Evolutionary conservation across 164 flowering plant species (phyloP), one percentile per base, ranked within the genome.

Genomic region (Vitis rotundifolia): DNA sequence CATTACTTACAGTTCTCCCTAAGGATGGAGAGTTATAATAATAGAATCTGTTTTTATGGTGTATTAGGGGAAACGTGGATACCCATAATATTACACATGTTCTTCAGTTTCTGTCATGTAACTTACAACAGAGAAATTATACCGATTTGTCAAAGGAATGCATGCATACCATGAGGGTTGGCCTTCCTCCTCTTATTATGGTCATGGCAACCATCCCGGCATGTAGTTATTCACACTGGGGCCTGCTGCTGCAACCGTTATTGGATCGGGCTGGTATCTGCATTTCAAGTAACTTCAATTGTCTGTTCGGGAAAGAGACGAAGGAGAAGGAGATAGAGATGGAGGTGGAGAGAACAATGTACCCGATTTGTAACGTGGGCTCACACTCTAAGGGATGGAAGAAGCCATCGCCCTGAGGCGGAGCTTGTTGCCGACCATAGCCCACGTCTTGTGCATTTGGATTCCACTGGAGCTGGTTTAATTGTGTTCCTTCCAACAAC

Each of bases 141-240:
- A 37, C 6, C 7, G 0, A 37, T 37, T 3, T 37, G 44, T 37
- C 44, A 37, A 37, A 37, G 44, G 44, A 37, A 37, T 37, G 7
- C 44, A 37, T 37, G 7, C 44, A 37, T 37, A 37, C 44, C 44
- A 0, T 37, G 44, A 37, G 44, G 6, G 5, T 37, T 3, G 44
- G 44, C 59, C 5, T 4, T 61, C 10, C 9, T 22, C 44, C 59
- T 64, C 11, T 66, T 53, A 13, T 85, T 37, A 37, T 37, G 44
- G 44, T 6, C 82, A 91, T 59, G 89, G 88, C 59, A 90, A 60
- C 98, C 98, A 93, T n/a, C 87, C 89, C 37, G 83, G 74, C 88
- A 91, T 83, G 83, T 73, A 93, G 71, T 82, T 89, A 76, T 75
- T 90, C 79, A 84, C 81, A 77, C 91, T 88, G 16, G 96, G 91